Base-by-base conservation (phyloP, 805 yeast genomes). In the Kurtzmaniella fragi region DNA sequence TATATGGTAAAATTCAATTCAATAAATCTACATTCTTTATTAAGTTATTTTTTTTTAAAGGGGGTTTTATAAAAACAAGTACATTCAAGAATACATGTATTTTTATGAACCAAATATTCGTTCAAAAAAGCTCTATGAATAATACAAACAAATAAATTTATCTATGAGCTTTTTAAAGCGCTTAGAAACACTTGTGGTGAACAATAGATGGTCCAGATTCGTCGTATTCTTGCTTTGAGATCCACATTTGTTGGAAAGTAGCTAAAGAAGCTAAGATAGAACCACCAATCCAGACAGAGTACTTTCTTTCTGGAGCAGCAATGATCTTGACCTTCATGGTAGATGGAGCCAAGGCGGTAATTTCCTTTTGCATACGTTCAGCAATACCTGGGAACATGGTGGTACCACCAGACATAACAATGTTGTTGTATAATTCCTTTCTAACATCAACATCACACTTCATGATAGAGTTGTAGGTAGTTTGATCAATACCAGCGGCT, bases 361-460 rank as follows among this genome's bases (percentile, higher is more conserved):
- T 89, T 79, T 93, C 99, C 87, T 91, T 91, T 81, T 91, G 98
- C 96, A 93, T 88, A 81, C 99, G 91, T 82, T 93, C 98, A 72
- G 97, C 97, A 71, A 93, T 90, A 78, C 99, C 99, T 75, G 97
- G 97, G 96, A 89, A 93, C 98, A 93, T 89, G 58, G 99, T 93
- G 61, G 98, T 90, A 85, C 99, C 99, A 81, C 99, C 99, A 56
- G 98, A 90, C 93, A 93, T 84, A 68, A 93, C 99, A 64, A 93
- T 93, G 84, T 93, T 93, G 75, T 95, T 95, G 80, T 93, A 93
- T 71, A 93, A 82, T 73, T 91, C 98, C 79, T 87, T 91, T 77
- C 99, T 87, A 57, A 93, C 96, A 75, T 93, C 99, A 59, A 93
- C 84, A 75, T 93, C 99, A 78, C 97, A 90, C 88, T 90, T 91